phyloP scores from a whole-genome alignment of 495 filamentous ascomycete species.

The Penicillium malachiteum region DNA sequence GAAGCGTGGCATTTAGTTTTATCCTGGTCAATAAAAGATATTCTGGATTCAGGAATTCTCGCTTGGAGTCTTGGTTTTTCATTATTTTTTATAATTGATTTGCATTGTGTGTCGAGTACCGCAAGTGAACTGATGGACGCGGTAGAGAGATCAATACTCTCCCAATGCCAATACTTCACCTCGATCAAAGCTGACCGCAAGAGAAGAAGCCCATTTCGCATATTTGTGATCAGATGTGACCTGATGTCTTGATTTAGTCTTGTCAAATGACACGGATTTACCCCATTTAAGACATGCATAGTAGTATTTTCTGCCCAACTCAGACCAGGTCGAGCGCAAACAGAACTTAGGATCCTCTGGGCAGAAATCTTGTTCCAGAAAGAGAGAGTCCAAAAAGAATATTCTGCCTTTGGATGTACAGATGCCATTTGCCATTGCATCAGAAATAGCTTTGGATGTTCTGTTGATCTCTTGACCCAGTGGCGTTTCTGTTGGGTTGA shows the following conservation, averaged over 20 bases:
- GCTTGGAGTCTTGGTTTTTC: not conserved
- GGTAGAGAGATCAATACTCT: constrained; percentile 17
- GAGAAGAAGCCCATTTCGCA: no score
- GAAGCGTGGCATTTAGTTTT: constrained; percentile 19
- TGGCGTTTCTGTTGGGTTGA: constrained; percentile 11
- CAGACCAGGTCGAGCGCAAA: constrained; percentile 31
- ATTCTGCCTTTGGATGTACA: constrained; percentile 24
- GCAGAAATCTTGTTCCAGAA: constrained; percentile 18
- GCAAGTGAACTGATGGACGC: not conserved
- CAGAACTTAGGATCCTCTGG: constrained; percentile 24
- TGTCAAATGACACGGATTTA: not conserved
- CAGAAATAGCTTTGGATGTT: constrained; percentile 18
- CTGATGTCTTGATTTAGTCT: not conserved
- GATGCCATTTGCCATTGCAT: not conserved
- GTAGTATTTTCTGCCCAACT: constrained; percentile 29
- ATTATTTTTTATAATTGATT: not conserved
- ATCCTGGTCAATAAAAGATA: constrained; percentile 2
- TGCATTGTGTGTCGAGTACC: not conserved
- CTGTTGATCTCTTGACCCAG: constrained; percentile 28
- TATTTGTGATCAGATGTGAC: not conserved
- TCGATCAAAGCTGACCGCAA: constrained; percentile 18
- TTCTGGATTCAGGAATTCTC: not conserved
- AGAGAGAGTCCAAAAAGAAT: constrained; percentile 32
- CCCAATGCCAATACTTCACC: constrained; percentile 23
- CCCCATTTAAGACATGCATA: constrained; percentile 38